A percentile compares a stretch with the other conserved stretches of the same genome.
phyloP scores from a whole-genome alignment of 192 early-diverging fungal species.

The Borealophlyctis nickersoniae region DNA sequence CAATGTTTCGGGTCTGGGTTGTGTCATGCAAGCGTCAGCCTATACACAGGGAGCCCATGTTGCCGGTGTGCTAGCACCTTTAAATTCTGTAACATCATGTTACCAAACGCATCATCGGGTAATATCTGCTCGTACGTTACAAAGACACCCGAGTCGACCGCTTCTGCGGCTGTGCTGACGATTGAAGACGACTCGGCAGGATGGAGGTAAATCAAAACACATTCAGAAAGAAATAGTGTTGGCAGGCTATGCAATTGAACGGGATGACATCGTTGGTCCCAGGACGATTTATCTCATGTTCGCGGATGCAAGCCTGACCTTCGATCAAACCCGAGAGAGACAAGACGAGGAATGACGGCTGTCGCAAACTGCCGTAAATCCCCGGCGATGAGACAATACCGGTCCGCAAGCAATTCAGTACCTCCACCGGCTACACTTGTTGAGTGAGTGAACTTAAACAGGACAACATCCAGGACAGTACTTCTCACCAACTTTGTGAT shows the following conservation, averaged over 20 bases:
- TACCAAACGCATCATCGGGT: conserved; percentile 87
- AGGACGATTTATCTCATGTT: no score
- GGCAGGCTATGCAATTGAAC: conserved; percentile 47
- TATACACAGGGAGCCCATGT: neutral
- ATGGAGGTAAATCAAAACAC: conserved; percentile 86
- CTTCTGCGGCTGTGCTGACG: conserved; percentile 29
- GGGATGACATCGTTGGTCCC: neutral
- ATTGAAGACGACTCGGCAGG: conserved; percentile 63
- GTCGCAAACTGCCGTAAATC: conserved; percentile 73
- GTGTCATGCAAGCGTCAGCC: neutral
- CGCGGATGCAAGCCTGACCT: conserved; percentile 49
- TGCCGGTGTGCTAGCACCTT: conserved; percentile 32
- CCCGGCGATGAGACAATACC: conserved; percentile 73
- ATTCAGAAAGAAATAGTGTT: conserved; percentile 91
- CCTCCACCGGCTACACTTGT: conserved; percentile 46
- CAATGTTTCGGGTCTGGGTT: conserved; percentile 60
- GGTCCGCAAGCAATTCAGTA: conserved; percentile 61
- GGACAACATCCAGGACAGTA: neutral
- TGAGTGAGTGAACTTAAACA: neutral
- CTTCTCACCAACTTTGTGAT: conserved; percentile 29
- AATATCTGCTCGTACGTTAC: conserved; percentile 89
- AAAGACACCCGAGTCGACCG: conserved; percentile 44
- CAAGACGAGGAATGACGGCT: conserved; percentile 57
- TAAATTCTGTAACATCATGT: conserved; percentile 88
- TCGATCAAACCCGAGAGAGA: conserved; percentile 53